Conservation (phyloP, 352 stramenopile genomes). For the Pythium rhizo-oryzae region DNA sequence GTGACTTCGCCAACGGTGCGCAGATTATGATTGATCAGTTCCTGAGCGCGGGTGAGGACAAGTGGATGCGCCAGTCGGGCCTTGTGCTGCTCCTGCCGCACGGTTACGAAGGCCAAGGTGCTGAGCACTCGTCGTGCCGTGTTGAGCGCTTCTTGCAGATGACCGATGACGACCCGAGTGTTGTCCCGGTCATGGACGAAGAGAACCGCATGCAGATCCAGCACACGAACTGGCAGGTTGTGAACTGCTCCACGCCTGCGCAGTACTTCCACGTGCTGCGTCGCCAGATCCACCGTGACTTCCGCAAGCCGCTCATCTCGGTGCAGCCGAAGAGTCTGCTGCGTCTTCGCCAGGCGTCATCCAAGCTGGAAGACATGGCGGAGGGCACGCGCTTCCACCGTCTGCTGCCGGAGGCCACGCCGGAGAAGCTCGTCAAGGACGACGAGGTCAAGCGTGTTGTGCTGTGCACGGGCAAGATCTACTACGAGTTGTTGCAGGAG, state of each 20-base stretch:
- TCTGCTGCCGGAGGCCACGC: slow-evolving; percentile 64
- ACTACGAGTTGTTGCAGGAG: slow-evolving; percentile 86
- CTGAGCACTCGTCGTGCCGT: slow-evolving; percentile 81
- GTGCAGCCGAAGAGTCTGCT: slow-evolving; percentile 85
- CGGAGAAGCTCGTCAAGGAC: slow-evolving; percentile 56
- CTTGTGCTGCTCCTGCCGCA: slow-evolving; percentile 80
- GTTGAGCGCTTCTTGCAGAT: slow-evolving; percentile 88
- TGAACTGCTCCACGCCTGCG: slow-evolving; percentile 87
- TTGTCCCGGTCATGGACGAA: slow-evolving; percentile 49
- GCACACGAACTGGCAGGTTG: slow-evolving; percentile 76
- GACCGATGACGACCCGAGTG: slow-evolving; percentile 73
- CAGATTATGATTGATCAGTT: slow-evolving; percentile 91
- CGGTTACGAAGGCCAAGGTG: slow-evolving; percentile 85
- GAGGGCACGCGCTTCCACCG: slow-evolving; percentile 65
- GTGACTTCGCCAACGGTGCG: slow-evolving; percentile 87
- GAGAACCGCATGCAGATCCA: slow-evolving; percentile 93
- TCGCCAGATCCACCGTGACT: slow-evolving; percentile 72
- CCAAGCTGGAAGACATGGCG: slow-evolving; percentile 68
- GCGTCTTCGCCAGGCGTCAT: slow-evolving; percentile 80
- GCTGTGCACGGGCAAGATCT: slow-evolving; percentile 85
- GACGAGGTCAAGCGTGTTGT: slow-evolving; percentile 54
- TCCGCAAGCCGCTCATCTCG: slow-evolving; percentile 80
- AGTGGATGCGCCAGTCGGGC: slow-evolving; percentile 91
- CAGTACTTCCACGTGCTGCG: slow-evolving; percentile 98
- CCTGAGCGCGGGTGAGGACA: slow-evolving; percentile 81